Base-by-base conservation (phyloP, 192 early-diverging fungal species). In the Backusella psychrophila region DNA sequence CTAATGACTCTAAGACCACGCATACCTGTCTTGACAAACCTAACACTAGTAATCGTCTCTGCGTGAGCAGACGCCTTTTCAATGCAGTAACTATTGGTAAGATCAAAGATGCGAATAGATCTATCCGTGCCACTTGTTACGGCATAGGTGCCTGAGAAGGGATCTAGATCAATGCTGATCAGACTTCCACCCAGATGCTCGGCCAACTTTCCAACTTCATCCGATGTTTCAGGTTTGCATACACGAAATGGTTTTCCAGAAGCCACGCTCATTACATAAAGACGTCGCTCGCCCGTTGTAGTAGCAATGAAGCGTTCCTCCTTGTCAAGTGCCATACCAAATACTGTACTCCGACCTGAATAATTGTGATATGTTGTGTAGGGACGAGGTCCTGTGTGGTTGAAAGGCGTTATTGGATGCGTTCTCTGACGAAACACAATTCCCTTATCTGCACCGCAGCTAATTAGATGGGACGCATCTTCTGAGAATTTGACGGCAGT, bases 391-490 rank as follows among this genome's bases (percentile, higher is more conserved):
- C 66, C 66, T 3, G 77, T 52, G 34, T 68, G 65, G 6, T 66
- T 39, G 35, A 46, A 42, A 79, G 76, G 93, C 92, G 17, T 73
- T 6, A 39, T 41, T 5, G 73, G 38, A 15, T 65, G 33, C 9
- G 56, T 23, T 74, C 59, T n/a, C 53, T 71, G 63, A 31, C 94
- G 86, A 72, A 96, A 96, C 4, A 93, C 90, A 6, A 96, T 80
- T 17, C 92, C 91, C 81, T 95, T 96, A 76, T 96, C 94, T 9
- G 93, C 93, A 7, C 87, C 92, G 75, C 91, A 94, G 65, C 92
- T 95, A 36, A 96, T 85, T 39, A 96, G 82, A 34, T 83, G 87
- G 26, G 79, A 82, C 8, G 93, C 94, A 70, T 85, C 80, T 63
- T 85, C 83, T 4, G 88, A 82, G 73, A 96, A 96, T 53, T 85